Evolutionary conservation across 2,329 filamentous ascomycete genomes (phyloP).

Genomic region (Fusarium continuum): DNA sequence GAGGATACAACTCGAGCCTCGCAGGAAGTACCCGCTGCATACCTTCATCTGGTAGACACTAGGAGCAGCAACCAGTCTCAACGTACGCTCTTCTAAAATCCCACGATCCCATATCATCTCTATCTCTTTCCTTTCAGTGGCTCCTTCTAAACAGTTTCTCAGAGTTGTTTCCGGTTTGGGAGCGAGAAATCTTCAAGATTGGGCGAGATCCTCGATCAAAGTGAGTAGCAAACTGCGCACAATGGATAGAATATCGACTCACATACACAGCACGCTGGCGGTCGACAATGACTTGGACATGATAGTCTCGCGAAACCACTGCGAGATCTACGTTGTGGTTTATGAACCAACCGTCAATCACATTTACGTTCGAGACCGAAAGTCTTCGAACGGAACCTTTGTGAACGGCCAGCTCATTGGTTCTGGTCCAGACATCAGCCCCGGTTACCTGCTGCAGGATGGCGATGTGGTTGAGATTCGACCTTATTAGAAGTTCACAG

Average conservation of each 20-base stretch:
- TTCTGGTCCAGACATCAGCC: conserved; percentile 47
- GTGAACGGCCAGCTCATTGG: conserved; percentile 60
- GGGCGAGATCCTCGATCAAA: conserved; percentile 49
- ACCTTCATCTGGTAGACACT: conserved; percentile 39
- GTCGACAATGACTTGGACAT: conserved; percentile 51
- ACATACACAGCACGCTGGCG: conserved; percentile 48
- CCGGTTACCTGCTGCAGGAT: conserved; percentile 59
- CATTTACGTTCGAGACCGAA: conserved; percentile 65
- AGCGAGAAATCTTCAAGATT: conserved; percentile 48
- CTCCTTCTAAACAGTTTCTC: conserved; percentile 17
- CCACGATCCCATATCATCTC: conserved; percentile 5
- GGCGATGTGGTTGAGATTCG: conserved; percentile 59
- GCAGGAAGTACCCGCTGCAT: conserved; percentile 40
- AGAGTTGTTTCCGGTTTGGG: conserved; percentile 45
- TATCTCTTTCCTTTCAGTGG: conserved; percentile 5
- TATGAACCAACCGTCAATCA: conserved; percentile 57
- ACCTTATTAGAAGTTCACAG: conserved; percentile 51
- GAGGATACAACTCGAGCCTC: conserved; percentile 2
- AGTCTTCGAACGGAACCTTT: conserved; percentile 63
- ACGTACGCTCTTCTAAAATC: conserved; percentile 31
- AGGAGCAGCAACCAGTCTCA: conserved; percentile 40
- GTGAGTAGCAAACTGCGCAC: conserved; percentile 33
- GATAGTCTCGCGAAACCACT: conserved; percentile 61
- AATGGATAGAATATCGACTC: neutral
- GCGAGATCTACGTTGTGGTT: conserved; percentile 63